Percentiles rank a stretch among this genome's conserved stretches.
These are phyloP conservation scores for Pelargonium australe DNA, from an alignment of 441 rosid species.

Conservation along the genomic window DNA sequence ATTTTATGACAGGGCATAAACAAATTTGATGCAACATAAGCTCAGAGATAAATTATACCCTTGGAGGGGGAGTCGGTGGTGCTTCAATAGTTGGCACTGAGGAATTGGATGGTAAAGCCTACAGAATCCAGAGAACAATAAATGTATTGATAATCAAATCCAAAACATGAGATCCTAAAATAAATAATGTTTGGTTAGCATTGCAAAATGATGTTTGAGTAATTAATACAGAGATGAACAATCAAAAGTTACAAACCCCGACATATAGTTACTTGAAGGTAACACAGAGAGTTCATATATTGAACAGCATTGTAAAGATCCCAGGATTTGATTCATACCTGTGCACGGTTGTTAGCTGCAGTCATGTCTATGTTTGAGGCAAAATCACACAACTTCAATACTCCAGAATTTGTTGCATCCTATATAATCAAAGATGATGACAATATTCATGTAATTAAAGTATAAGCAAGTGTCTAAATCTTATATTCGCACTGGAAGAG, in stretches of 20 bases:
- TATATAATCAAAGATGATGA: slow-evolving; percentile 15
- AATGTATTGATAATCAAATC: slow-evolving; percentile 12
- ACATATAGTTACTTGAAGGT: neutral
- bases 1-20: too few relatives aligned
- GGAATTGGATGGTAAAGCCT: slow-evolving; percentile 54
- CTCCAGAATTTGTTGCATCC: slow-evolving; percentile 56
- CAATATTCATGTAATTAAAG: too few relatives aligned
- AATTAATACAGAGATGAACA: neutral
- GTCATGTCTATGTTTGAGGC: slow-evolving; percentile 36
- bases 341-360: slow-evolving; percentile 32
- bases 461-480: neutral
- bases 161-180: neutral
- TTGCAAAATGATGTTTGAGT: neutral
- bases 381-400: slow-evolving; percentile 39
- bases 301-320: slow-evolving; percentile 4
- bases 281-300: neutral
- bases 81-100: slow-evolving; percentile 36
- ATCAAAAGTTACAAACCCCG: neutral
- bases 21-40: neutral
- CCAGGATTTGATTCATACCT: slow-evolving; percentile 36
- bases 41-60: slow-evolving; percentile 37
- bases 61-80: slow-evolving; percentile 43
- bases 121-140: slow-evolving; percentile 22
- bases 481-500: neutral
- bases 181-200: neutral